Conservation (phyloP, 352 stramenopile genomes). For the Pythium pyrilobum region DNA sequence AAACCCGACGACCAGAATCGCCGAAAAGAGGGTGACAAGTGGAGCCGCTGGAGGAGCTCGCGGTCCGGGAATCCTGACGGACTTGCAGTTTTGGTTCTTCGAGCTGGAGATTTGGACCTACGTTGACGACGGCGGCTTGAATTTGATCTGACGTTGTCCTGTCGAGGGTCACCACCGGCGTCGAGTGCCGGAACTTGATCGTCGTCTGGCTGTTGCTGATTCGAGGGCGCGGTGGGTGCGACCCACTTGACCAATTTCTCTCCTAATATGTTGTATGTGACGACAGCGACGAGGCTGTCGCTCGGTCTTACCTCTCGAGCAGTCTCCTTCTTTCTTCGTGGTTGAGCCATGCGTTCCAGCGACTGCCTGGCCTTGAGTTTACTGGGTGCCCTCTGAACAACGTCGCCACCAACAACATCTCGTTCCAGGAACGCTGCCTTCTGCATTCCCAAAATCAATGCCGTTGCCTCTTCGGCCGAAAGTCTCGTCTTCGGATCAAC, state of each 20-base stretch:
- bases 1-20: slow-evolving; percentile 47
- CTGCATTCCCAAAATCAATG: slow-evolving; percentile 11
- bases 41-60: slow-evolving; percentile 30
- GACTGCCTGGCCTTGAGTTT: no score
- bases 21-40: slow-evolving; percentile 37
- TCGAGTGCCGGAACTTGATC: no score
- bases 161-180: no score
- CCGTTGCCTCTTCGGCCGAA: not conserved
- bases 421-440: not conserved
- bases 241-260: slow-evolving; percentile 64
- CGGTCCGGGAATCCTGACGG: slow-evolving; percentile 15
- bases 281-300: slow-evolving; percentile 28
- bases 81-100: no score
- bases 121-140: no score
- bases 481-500: slow-evolving; percentile 14
- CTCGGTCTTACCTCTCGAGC: slow-evolving; percentile 10
- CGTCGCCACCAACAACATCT: no score
- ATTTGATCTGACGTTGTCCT: no score
- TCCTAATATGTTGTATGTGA: slow-evolving; percentile 62
- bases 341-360: slow-evolving; percentile 7
- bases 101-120: no score
- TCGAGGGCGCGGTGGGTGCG: not conserved
- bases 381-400: no score
- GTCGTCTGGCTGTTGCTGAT: not conserved
- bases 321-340: slow-evolving; percentile 22